Base-by-base conservation (phyloP, 345 rosid genomes). In the Populus euphratica region DNA sequence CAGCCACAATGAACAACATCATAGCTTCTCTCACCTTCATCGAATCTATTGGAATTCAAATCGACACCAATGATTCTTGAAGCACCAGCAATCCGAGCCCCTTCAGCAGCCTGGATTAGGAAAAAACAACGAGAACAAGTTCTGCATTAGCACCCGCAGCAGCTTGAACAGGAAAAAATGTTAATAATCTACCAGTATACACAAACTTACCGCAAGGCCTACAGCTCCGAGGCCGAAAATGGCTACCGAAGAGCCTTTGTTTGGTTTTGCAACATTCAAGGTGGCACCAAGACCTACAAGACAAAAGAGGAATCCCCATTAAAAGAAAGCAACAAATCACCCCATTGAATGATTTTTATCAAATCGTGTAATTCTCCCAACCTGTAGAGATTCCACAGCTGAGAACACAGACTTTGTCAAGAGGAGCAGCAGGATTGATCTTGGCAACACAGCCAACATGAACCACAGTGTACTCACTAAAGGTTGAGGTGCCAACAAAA, bases 61-160 rank as follows among this genome's bases (percentile, higher is more conserved):
- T 86, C 87, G 21, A 86, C 86, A 2, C 87, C 89, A 52, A 84
- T 84, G 27, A 84, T 84, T 79, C 84, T 80, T 1, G 87, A 86
- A 69, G 89, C 89, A 11, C 86, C 87, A 0, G 83, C 72, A 67
- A 80, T 73, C 23, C 81, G 77, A 16, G 87, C 89, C 72, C 89
- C 79, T 65, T 82, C 84, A 31, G 82, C 77, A 74, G 81, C 86
- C 87, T 80, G 43, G 49, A 16, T 72, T 69, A 27, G 31, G 33
- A 14, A 10, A 18, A 39, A 59, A 6, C 3, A 39, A 33, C 18
- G 50, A 3, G 12, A 33, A 5, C 12, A 25, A 7, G 14, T 41
- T 23, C 33, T 6, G 18, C 23, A 18, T 33, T 18, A 35, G 29
- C 10, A 36, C 14, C 23, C 21, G 16, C 56, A 27, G 18, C 35